These are phyloP conservation scores for Corymbia citriodora DNA, from an alignment of 441 rosid species.

Conservation along the genomic window DNA sequence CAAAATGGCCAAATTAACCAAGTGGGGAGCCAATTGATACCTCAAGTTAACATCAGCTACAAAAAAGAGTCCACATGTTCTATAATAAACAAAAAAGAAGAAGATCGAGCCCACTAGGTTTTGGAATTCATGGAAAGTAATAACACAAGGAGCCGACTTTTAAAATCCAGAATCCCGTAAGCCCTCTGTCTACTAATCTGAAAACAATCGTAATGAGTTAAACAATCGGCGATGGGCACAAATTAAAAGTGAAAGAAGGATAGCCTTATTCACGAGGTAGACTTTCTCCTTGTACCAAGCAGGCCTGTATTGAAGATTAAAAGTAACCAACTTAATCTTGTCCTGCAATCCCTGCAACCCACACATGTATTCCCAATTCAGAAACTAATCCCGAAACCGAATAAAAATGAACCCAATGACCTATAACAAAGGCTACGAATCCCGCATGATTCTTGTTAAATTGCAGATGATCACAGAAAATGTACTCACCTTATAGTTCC, in stretches of 20 bases:
- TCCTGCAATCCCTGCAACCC: background rate
- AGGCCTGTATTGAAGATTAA: background rate
- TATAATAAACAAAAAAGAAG: too few species aligned
- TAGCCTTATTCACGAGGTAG: background rate
- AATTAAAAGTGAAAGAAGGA: background rate
- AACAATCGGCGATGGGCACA: background rate
- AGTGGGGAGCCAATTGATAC: background rate
- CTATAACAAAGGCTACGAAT: background rate
- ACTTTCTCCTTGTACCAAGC: background rate
- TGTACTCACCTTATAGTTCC: background rate
- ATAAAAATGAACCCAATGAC: background rate
- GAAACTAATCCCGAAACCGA: background rate
- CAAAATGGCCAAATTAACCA: background rate
- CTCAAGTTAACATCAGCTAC: background rate
- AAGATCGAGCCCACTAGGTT: background rate
- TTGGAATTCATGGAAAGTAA: background rate
- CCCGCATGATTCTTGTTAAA: background rate
- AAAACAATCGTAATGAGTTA: background rate
- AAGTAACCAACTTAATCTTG: background rate
- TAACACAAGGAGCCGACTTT: background rate
- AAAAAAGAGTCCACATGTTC: background rate
- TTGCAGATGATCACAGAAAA: background rate
- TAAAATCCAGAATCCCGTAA: background rate
- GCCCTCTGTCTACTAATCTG: background rate
- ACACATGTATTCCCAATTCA: background rate